A percentile compares a stretch with the other conserved stretches of the same genome.
Evolutionary conservation across 2,329 filamentous ascomycete species (phyloP).

Genomic region (Akanthomyces muscarius): DNA sequence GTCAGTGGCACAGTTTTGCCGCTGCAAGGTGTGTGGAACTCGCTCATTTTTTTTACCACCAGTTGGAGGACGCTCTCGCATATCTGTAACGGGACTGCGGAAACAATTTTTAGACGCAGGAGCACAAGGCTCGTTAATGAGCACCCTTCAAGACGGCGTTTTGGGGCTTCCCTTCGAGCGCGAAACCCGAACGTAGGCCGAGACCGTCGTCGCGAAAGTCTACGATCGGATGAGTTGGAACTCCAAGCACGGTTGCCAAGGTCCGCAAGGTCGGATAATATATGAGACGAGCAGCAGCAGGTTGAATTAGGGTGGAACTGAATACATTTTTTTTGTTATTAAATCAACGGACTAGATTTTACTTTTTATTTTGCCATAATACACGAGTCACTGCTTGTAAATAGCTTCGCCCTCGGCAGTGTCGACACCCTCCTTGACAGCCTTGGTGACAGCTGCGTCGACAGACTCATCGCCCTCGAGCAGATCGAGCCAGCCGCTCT

Average conservation of each 20-base stretch:
- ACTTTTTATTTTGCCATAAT: constrained; percentile 1
- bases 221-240: constrained; percentile 7
- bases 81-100: constrained; percentile 24
- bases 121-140: not conserved
- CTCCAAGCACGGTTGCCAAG: not conserved
- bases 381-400: constrained; percentile 19
- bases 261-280: not conserved
- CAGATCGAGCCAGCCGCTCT: constrained; percentile 53
- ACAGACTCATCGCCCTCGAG: constrained; percentile 50
- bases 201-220: not conserved
- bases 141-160: not conserved
- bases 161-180: not conserved
- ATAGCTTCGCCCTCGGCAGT: constrained; percentile 49
- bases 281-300: not conserved
- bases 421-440: constrained; percentile 47
- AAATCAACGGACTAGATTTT: not conserved
- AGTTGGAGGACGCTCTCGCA: constrained; percentile 42
- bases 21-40: constrained; percentile 77
- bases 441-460: constrained; percentile 44
- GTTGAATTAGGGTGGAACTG: not conserved
- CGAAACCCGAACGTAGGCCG: not conserved
- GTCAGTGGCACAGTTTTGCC: constrained; percentile 68
- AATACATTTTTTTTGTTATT: not conserved
- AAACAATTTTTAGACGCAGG: constrained; percentile 17
- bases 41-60: constrained; percentile 69